A percentile compares a stretch with the other conserved stretches of the same genome.
Conservation (phyloP, 169 alveolate genomes). For the Plasmodium fragile region DNA sequence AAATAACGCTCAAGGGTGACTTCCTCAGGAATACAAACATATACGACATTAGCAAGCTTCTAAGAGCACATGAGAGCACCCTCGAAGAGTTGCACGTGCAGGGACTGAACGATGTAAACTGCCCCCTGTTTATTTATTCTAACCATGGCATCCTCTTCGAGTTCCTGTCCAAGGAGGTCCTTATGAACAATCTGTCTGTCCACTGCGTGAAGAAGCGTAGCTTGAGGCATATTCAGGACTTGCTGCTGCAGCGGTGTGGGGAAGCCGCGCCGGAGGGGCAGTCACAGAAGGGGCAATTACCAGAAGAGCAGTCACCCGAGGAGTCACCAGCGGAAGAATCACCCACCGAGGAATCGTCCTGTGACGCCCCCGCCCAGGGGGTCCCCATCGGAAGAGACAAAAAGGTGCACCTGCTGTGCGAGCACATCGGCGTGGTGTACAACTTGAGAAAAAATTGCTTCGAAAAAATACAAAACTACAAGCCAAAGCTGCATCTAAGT, state of each 20-base stretch:
- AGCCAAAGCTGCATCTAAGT: slow-evolving; percentile 26
- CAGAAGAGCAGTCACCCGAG: background rate
- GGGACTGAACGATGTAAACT: slow-evolving; percentile 63
- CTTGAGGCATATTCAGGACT: slow-evolving; percentile 13
- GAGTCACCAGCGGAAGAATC: background rate
- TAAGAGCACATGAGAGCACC: slow-evolving; percentile 21
- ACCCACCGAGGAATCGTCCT: background rate
- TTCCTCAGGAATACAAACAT: slow-evolving; percentile 38
- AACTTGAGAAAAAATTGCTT: slow-evolving; percentile 36
- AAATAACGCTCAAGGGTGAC: slow-evolving; percentile 28
- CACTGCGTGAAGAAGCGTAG: slow-evolving; percentile 1
- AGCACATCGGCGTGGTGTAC: slow-evolving; percentile 40
- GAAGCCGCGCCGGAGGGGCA: background rate
- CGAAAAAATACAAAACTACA: slow-evolving; percentile 56
- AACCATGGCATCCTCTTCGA: slow-evolving; percentile 38
- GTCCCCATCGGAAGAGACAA: background rate
- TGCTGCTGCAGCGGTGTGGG: background rate
- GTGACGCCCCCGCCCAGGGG: background rate
- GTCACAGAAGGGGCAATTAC: background rate
- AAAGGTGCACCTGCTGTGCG: slow-evolving; percentile 30
- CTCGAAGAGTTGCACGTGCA: slow-evolving; percentile 25
- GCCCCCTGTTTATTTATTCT: slow-evolving; percentile 47
- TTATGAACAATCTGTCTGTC: slow-evolving; percentile 24
- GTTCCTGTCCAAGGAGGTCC: slow-evolving; percentile 42
- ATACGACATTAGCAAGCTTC: slow-evolving; percentile 28